Evolutionary conservation across 495 filamentous ascomycete genomes (phyloP), one percentile per base, ranked within the genome.

Genomic region (Cairneyella variabilis): DNA sequence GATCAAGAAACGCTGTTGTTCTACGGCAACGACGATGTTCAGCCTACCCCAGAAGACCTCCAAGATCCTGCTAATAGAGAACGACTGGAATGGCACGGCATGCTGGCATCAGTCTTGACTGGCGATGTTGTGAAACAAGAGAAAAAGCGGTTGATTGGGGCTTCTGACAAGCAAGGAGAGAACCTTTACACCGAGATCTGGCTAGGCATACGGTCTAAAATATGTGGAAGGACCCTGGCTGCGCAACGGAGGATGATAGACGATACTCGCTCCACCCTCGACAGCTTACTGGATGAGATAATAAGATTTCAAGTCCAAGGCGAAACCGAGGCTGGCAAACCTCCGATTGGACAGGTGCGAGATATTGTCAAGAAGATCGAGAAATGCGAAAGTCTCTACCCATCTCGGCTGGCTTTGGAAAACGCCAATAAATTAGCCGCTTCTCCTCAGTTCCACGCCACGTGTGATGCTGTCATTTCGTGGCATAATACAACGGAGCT

Each of bases 401-500:
- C 93, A 9, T 91, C 91, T 3, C 79, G 80, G 56, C 76, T 77
- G 32, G 83, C 86, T 22, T 77, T 98, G 59, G 83, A 85, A 58
- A 61, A 63, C 14, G 85, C 83, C 12, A 83, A 96, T 59, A 84
- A 87, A 12, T 73, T 84, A 37, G 83, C 84, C 18, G 84, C 79
- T 8, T 95, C 91, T 6, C 73, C 78, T 3, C 77, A 83, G 21
- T 97, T 89, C 65, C 72, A 76, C 43, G 82, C 90, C 39, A 91
- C 88, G 34, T 90, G 85, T 60, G 89, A 92, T 56, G 83, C 93
- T 26, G 81, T 98, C 49, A 85, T 95, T 51, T 83, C 95, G 0
- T 98, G 93, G 93, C 85, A 96, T 69, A 97, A 97, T 66, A 96
- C 91, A 37, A 97, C 92, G n/a, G 82, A 91, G 64, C 83, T 97